Evolutionary conservation across 176 grass and related monocot genomes (phyloP).

Genomic region (bread wheat (Triticum aestivum)): DNA sequence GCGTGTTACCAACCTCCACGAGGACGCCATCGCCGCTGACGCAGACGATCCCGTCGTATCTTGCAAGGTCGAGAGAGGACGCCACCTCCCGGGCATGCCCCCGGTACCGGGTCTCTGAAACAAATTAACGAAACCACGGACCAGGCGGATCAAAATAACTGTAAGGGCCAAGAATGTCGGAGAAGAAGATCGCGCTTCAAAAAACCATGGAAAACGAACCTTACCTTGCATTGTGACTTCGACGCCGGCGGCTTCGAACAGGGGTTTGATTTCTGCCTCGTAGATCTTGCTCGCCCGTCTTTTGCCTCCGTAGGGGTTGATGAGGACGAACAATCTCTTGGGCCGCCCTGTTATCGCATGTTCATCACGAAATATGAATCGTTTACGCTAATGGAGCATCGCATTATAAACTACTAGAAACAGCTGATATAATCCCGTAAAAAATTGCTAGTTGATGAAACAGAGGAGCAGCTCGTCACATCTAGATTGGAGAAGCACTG

Average conservation of each 20-base stretch:
- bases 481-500: background rate
- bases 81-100: slow-evolving; percentile 71
- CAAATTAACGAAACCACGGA: background rate
- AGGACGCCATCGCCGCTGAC: slow-evolving; percentile 82
- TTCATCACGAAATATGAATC: background rate
- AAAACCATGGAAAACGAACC: background rate
- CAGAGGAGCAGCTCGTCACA: background rate
- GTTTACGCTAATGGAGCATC: background rate
- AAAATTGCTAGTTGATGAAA: background rate
- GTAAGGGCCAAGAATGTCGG: background rate
- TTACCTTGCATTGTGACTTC: slow-evolving; percentile 61
- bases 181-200: no score
- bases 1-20: slow-evolving; percentile 57
- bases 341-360: slow-evolving; percentile 53
- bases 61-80: slow-evolving; percentile 44
- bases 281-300: slow-evolving; percentile 61
- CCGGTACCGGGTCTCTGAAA: slow-evolving; percentile 64
- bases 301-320: slow-evolving; percentile 86
- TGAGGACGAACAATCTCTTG: slow-evolving; percentile 48
- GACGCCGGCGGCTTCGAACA: slow-evolving; percentile 58
- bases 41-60: slow-evolving; percentile 73
- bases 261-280: slow-evolving; percentile 56
- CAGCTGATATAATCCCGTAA: no score
- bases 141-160: background rate
- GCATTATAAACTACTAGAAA: background rate